Conservation (phyloP, 805 yeast genomes). For the Wickerhamomyces chaumierensis region DNA sequence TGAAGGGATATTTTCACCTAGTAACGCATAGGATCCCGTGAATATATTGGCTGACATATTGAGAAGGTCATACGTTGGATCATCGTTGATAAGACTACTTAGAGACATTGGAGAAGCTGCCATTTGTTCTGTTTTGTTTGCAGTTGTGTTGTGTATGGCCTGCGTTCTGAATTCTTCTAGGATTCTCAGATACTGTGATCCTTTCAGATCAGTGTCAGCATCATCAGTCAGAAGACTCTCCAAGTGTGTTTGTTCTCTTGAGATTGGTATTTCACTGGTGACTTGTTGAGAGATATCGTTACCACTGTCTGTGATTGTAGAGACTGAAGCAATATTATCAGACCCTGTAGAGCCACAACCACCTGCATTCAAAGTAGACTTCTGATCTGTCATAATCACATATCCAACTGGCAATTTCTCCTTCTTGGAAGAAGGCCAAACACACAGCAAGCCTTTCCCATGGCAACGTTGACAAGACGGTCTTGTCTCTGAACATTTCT, state of each 20-base stretch:
- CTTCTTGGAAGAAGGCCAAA: constrained; percentile 13
- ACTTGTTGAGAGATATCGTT: no score
- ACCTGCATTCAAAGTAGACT: constrained; percentile 2
- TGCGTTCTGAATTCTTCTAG: not conserved
- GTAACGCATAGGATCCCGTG: not conserved
- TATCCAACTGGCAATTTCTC: constrained; percentile 13
- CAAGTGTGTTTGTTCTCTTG: not conserved
- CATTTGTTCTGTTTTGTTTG: no score
- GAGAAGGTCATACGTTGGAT: not conserved
- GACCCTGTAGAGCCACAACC: no score
- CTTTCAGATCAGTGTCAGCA: not conserved
- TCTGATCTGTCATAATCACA: constrained; percentile 3
- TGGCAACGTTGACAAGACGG: constrained; percentile 32
- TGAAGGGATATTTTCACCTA: no score
- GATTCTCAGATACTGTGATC: not conserved
- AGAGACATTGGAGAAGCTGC: not conserved
- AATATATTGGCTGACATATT: not conserved
- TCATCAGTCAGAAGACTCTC: not conserved
- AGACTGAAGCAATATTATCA: no score
- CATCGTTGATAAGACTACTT: not conserved
- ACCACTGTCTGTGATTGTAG: no score
- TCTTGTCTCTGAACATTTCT: constrained; percentile 48
- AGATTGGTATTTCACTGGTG: no score
- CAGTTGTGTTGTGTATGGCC: not conserved
- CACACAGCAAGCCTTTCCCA: constrained; percentile 20